Conservation (phyloP, 2,329 filamentous ascomycete species). For the Lojkania enalia region DNA sequence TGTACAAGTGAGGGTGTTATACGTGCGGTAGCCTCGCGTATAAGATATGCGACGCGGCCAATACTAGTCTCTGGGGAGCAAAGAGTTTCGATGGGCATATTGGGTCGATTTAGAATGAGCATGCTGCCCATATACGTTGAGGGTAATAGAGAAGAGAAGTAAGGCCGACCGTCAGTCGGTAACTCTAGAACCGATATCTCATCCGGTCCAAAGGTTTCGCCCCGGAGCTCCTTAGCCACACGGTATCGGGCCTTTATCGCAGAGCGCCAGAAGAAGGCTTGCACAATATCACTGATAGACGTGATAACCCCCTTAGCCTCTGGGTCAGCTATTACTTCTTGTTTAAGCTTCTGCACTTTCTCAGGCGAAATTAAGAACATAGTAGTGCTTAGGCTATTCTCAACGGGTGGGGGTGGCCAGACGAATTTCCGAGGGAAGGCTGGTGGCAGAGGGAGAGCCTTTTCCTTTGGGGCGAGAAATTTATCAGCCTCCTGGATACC, state of each 20-base stretch:
- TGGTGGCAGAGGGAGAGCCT: too few species aligned
- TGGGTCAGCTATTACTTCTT: conserved; percentile 29
- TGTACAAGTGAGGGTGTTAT: conserved; percentile 30
- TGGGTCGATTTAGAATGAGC: conserved; percentile 29
- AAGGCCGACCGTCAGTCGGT: conserved; percentile 35
- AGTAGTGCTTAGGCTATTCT: conserved; percentile 32
- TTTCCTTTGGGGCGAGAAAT: not conserved
- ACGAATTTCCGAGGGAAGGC: conserved; percentile 28
- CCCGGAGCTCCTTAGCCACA: conserved; percentile 29
- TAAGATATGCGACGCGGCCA: conserved; percentile 21
- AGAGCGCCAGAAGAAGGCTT: conserved; percentile 48
- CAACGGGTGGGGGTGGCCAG: conserved; percentile 36
- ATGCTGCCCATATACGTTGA: conserved; percentile 34
- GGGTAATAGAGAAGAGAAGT: conserved; percentile 31
- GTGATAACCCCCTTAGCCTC: conserved; percentile 25
- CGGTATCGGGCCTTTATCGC: conserved; percentile 42
- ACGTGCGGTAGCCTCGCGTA: conserved; percentile 24
- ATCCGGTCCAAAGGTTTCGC: conserved; percentile 11
- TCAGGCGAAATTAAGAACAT: conserved; percentile 39
- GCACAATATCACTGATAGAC: conserved; percentile 46
- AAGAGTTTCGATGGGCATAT: conserved; percentile 26
- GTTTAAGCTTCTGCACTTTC: conserved; percentile 33
- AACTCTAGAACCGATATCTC: conserved; percentile 35
- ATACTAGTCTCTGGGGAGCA: conserved; percentile 26
- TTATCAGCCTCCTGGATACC: not conserved